Conservation (phyloP, 192 early-diverging fungal species). For the Rhizoclosmatium sp. region DNA sequence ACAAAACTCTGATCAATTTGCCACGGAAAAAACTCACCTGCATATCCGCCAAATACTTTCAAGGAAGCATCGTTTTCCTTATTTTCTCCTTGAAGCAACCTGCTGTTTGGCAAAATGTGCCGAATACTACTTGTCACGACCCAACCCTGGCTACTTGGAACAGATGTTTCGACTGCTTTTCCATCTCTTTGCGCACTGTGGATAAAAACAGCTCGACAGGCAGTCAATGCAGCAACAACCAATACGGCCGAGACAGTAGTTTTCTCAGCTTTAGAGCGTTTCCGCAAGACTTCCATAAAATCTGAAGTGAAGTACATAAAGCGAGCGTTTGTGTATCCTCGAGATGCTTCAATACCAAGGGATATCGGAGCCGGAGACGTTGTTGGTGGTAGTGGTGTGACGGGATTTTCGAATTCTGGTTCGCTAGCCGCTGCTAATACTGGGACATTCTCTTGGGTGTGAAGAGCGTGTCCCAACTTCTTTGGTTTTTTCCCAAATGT, state of each 20-base stretch:
- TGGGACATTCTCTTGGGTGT: too few relatives aligned
- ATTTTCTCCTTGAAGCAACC: slow-evolving; percentile 50
- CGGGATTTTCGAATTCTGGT: background rate
- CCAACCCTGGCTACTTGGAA: slow-evolving; percentile 54
- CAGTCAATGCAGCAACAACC: slow-evolving; percentile 50
- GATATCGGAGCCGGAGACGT: background rate
- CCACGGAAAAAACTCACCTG: slow-evolving; percentile 20
- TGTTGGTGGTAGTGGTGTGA: slow-evolving; percentile 5
- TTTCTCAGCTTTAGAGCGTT: slow-evolving; percentile 9
- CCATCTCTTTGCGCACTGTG: slow-evolving; percentile 7
- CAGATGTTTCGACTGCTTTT: background rate
- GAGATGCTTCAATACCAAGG: background rate
- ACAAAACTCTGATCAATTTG: background rate
- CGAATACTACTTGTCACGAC: slow-evolving; percentile 52
- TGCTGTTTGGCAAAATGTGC: slow-evolving; percentile 33
- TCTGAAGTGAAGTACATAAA: slow-evolving; percentile 33
- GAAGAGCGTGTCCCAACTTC: slow-evolving; percentile 18
- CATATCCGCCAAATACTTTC: slow-evolving; percentile 56
- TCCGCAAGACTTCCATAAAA: slow-evolving; percentile 37
- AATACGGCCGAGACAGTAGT: slow-evolving; percentile 47
- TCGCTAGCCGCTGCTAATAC: background rate
- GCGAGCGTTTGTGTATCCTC: slow-evolving; percentile 26
- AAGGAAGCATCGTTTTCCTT: slow-evolving; percentile 47
- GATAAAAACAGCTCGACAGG: slow-evolving; percentile 35
- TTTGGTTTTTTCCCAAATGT: slow-evolving; percentile 16